phyloP scores from a whole-genome alignment of 176 grass and related monocot species.

The Aegilops longissima region DNA sequence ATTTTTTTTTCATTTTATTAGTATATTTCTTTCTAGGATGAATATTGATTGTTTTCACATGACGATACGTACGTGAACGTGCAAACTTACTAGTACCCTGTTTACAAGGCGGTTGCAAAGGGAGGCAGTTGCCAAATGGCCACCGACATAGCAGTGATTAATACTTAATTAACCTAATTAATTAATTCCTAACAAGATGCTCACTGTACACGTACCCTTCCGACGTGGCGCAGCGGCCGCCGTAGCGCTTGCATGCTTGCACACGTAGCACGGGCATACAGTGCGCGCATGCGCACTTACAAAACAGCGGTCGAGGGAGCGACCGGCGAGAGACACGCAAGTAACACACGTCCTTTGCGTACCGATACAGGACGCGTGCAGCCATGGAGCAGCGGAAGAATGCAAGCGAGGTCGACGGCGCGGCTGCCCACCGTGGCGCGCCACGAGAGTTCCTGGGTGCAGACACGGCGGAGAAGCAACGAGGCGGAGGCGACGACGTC shows the following conservation, averaged over 20 bases:
- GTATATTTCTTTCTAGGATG: no score
- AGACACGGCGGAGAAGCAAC: neutral
- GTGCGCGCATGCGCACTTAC: neutral
- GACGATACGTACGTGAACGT: no score
- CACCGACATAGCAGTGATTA: no score
- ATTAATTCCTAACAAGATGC: no score
- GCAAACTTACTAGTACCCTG: no score
- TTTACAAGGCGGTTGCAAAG: no score
- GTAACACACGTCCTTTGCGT: neutral
- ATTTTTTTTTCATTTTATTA: no score
- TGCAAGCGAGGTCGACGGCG: neutral
- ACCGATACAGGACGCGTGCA: neutral
- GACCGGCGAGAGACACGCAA: neutral
- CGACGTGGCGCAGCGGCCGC: neutral
- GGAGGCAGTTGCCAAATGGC: no score
- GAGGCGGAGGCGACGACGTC: neutral
- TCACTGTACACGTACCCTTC: neutral
- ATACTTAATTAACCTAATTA: no score
- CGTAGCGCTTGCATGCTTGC: neutral
- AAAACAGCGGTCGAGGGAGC: neutral
- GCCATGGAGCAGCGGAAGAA: neutral
- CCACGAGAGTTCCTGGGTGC: neutral
- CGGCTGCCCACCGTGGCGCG: neutral
- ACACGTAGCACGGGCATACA: neutral
- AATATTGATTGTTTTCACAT: no score